Conservation (phyloP, 2,329 filamentous ascomycete genomes). For the Colletotrichum australisinense region DNA sequence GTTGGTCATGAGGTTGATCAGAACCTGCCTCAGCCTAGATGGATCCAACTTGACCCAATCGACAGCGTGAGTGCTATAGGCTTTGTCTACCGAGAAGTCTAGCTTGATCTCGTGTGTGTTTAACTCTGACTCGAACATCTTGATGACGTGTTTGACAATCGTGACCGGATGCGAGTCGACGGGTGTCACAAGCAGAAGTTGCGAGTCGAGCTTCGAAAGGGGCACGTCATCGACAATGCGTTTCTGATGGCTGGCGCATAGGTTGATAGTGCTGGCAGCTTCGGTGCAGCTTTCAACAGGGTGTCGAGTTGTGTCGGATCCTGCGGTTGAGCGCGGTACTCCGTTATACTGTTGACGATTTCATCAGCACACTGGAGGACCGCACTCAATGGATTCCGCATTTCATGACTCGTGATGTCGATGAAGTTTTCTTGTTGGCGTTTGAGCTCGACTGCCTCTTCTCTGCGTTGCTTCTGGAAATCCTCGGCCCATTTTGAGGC, state of each 20-base stretch:
- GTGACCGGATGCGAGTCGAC: conserved; percentile 76
- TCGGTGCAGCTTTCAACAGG: conserved; percentile 70
- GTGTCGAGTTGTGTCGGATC: conserved; percentile 56
- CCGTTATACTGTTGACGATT: conserved; percentile 65
- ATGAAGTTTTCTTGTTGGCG: conserved; percentile 78
- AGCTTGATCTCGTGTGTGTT: conserved; percentile 78
- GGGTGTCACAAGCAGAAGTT: conserved; percentile 76
- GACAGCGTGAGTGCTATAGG: conserved; percentile 72
- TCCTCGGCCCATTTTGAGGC: conserved; percentile 84
- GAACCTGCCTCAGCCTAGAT: conserved; percentile 77
- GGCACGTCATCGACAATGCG: conserved; percentile 76
- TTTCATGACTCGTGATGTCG: conserved; percentile 80
- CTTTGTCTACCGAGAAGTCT: conserved; percentile 75
- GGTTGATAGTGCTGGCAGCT: conserved; percentile 82
- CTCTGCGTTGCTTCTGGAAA: conserved; percentile 79
- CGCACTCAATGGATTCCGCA: conserved; percentile 81
- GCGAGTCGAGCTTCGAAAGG: conserved; percentile 77
- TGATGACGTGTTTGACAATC: conserved; percentile 75
- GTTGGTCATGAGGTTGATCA: conserved; percentile 81
- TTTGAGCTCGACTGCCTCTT: conserved; percentile 86
- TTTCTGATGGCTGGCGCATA: conserved; percentile 85
- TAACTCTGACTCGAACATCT: conserved; percentile 84
- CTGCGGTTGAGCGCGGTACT: conserved; percentile 48
- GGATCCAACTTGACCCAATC: conserved; percentile 83
- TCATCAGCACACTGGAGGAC: conserved; percentile 83